phyloP scores from a whole-genome alignment of 2,329 filamentous ascomycete species.

The Colletotrichum zoysiae region DNA sequence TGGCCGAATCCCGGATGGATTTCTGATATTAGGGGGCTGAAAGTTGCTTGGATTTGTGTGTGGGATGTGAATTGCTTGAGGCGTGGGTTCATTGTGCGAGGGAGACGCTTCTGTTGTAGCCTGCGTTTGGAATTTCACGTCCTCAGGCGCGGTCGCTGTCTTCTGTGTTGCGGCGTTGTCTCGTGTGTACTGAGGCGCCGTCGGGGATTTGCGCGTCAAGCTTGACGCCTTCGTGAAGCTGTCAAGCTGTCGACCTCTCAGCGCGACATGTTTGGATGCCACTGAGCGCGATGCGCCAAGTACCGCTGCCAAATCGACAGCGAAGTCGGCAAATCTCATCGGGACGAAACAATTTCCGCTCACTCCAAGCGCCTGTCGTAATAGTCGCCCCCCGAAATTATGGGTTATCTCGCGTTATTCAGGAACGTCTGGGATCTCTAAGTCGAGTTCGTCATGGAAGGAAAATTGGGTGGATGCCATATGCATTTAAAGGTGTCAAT shows the following conservation, averaged over 20 bases:
- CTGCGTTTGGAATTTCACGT: background rate
- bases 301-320: slow-evolving; percentile 77
- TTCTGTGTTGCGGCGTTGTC: background rate
- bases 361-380: slow-evolving; percentile 18
- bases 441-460: slow-evolving; percentile 40
- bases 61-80: slow-evolving; percentile 28
- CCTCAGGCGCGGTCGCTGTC: background rate
- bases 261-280: slow-evolving; percentile 71
- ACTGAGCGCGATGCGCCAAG: slow-evolving; percentile 77
- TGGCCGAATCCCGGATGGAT: slow-evolving; percentile 22
- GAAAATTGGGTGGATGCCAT: slow-evolving; percentile 24
- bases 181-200: slow-evolving; percentile 18
- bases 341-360: slow-evolving; percentile 13
- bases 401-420: background rate
- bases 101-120: background rate
- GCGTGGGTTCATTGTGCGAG: background rate
- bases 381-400: background rate
- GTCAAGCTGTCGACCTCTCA: slow-evolving; percentile 68
- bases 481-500: slow-evolving; percentile 7
- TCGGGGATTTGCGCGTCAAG: slow-evolving; percentile 47
- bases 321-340: slow-evolving; percentile 74
- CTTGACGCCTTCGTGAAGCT: slow-evolving; percentile 62
- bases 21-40: slow-evolving; percentile 3
- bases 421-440: slow-evolving; percentile 11
- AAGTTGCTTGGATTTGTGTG: slow-evolving; percentile 26